These are phyloP conservation scores for Alternaria postmessia DNA, from an alignment of 2,329 filamentous ascomycete species.

Conservation along the genomic window DNA sequence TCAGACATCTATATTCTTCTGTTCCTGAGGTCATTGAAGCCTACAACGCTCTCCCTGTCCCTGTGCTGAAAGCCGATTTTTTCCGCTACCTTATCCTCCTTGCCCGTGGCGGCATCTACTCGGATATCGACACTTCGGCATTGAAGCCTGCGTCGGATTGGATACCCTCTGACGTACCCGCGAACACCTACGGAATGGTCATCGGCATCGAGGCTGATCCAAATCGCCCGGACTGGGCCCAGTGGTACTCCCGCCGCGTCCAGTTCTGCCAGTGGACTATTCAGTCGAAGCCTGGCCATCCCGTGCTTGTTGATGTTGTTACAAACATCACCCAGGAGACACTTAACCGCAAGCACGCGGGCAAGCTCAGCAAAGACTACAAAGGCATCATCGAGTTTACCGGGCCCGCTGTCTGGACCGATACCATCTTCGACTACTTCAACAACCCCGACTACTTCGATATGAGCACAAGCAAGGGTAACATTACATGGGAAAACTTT, in stretches of 20 bases:
- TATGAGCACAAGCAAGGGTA: conserved; percentile 72
- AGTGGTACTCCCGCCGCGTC: conserved; percentile 96
- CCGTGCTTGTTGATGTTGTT: conserved; percentile 87
- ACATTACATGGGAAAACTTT: conserved; percentile 87
- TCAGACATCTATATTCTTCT: conserved; percentile 86
- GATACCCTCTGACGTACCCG: conserved; percentile 81
- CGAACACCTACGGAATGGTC: conserved; percentile 81
- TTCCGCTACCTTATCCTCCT: conserved; percentile 76
- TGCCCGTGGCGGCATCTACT: conserved; percentile 81
- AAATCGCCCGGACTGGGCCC: conserved; percentile 86
- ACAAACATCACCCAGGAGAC: conserved; percentile 85
- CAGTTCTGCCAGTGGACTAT: conserved; percentile 99
- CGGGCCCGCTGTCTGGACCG: conserved; percentile 93
- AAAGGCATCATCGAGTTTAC: conserved; percentile 92
- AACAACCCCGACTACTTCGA: conserved; percentile 91
- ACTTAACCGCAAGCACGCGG: conserved; percentile 73
- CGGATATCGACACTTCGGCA: conserved; percentile 83
- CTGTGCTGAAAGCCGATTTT: conserved; percentile 69
- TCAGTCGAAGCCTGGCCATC: conserved; percentile 92
- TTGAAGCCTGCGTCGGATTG: conserved; percentile 85
- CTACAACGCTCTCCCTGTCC: conserved; percentile 58
- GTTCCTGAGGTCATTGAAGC: conserved; percentile 60
- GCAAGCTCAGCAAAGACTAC: conserved; percentile 70
- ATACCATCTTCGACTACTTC: conserved; percentile 89
- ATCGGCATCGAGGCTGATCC: conserved; percentile 97